Percentiles rank a stretch among this genome's conserved stretches.
phyloP scores from a whole-genome alignment of 371 early-diverging fungal species.

The Mucor ambiguus region DNA sequence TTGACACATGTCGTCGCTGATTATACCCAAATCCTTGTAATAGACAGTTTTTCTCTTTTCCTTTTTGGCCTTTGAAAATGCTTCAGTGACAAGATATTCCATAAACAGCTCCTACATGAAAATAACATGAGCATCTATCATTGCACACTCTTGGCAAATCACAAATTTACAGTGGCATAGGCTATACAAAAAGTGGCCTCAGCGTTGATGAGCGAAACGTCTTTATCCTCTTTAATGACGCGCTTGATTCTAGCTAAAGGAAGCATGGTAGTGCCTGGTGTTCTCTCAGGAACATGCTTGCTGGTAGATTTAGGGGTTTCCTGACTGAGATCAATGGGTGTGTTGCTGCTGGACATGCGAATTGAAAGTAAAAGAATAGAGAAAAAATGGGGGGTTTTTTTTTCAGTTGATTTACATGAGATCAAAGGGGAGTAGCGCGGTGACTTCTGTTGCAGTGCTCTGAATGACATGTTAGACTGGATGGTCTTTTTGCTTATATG shows the following conservation, averaged over 20 bases:
- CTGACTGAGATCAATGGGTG: not conserved
- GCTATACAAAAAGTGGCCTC: slow-evolving; percentile 82
- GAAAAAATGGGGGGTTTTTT: not conserved
- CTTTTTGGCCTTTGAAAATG: slow-evolving; percentile 61
- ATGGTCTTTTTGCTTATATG: too few species aligned
- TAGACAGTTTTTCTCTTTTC: slow-evolving; percentile 76
- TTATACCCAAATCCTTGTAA: slow-evolving; percentile 75
- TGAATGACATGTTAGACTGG: too few species aligned
- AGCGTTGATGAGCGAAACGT: slow-evolving; percentile 65
- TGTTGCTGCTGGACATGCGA: not conserved
- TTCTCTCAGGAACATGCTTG: slow-evolving; percentile 27
- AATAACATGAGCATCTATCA: too few species aligned
- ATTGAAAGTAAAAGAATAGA: not conserved
- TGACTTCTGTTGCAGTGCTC: not conserved
- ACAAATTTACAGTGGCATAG: slow-evolving; percentile 66
- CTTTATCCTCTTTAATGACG: slow-evolving; percentile 85
- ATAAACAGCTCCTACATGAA: slow-evolving; percentile 73
- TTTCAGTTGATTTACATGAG: not conserved
- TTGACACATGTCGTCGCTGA: not conserved
- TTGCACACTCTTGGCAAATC: not conserved
- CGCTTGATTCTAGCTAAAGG: slow-evolving; percentile 81
- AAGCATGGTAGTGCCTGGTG: slow-evolving; percentile 60
- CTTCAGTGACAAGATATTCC: slow-evolving; percentile 70
- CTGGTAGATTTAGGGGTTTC: slow-evolving; percentile 7
- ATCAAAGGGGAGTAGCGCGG: not conserved